Percentiles rank a stretch among this genome's conserved stretches.
Conservation (phyloP, 2,329 filamentous ascomycete genomes). For the Alternaria arbusti region DNA sequence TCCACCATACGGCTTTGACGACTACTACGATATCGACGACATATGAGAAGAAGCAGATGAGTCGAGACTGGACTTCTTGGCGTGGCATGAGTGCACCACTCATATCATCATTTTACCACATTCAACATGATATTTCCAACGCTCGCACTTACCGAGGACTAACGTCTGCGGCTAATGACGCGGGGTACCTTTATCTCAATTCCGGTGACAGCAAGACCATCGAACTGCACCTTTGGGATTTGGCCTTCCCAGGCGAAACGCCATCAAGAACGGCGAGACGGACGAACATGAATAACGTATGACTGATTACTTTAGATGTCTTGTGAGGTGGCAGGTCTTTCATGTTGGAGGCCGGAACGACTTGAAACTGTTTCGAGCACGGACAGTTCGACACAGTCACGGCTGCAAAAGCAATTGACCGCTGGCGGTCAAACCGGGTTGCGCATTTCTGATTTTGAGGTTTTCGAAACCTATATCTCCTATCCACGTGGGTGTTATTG, state of each 20-base stretch:
- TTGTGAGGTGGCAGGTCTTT: background rate
- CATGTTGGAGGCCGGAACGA: background rate
- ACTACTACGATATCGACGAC: conserved; percentile 22
- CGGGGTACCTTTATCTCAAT: background rate
- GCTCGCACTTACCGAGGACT: background rate
- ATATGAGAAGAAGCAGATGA: conserved; percentile 1
- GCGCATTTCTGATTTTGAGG: background rate
- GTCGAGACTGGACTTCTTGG: background rate
- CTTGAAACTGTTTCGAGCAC: too few relatives aligned
- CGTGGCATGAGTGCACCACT: background rate
- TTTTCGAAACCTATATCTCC: background rate
- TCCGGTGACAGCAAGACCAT: background rate
- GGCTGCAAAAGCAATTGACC: background rate
- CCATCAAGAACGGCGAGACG: background rate
- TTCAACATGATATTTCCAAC: background rate
- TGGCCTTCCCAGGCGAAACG: background rate
- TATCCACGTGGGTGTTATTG: background rate
- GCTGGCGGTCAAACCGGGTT: background rate
- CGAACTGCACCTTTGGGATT: background rate
- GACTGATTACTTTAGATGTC: background rate
- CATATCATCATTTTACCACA: background rate
- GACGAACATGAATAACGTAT: background rate
- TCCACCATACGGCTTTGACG: conserved; percentile 12
- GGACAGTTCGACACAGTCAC: too few relatives aligned
- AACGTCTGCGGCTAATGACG: background rate